Percentiles rank a stretch among this genome's conserved stretches.
phyloP scores from a whole-genome alignment of 306 rosid species.

The Glycine tomentella region DNA sequence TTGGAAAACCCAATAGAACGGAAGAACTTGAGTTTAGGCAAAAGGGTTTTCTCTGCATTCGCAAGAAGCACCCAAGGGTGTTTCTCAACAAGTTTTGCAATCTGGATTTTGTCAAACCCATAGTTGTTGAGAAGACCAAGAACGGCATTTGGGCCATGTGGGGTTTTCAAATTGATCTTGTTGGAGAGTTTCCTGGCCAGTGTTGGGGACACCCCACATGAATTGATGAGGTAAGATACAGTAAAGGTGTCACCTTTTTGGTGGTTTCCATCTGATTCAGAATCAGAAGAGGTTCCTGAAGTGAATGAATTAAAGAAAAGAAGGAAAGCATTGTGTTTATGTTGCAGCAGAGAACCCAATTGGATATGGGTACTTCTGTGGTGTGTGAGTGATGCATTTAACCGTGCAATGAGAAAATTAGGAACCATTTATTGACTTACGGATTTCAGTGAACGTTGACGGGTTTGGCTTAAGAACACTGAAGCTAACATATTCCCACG shows the following conservation, averaged over 20 bases:
- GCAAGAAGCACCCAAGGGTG: slow-evolving; percentile 23
- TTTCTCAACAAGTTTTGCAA: slow-evolving; percentile 28
- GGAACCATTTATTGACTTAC: not conserved
- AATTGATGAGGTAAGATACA: slow-evolving; percentile 46
- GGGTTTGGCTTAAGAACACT: not conserved
- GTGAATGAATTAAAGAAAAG: not conserved
- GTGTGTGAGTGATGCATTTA: not conserved
- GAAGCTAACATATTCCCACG: not conserved
- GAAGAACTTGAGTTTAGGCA: slow-evolving; percentile 54
- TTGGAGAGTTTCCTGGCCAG: slow-evolving; percentile 38
- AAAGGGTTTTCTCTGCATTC: slow-evolving; percentile 39
- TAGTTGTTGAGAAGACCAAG: slow-evolving; percentile 41
- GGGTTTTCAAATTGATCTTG: not conserved
- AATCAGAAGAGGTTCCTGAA: not conserved
- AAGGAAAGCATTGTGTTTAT: not conserved
- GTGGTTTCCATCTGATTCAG: not conserved
- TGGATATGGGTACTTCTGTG: not conserved
- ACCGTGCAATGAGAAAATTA: not conserved
- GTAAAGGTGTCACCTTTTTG: slow-evolving; percentile 32
- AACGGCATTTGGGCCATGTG: slow-evolving; percentile 42
- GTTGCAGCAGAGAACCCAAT: slow-evolving; percentile 12
- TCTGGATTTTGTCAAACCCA: slow-evolving; percentile 47
- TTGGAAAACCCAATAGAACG: slow-evolving; percentile 48
- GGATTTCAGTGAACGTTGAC: too few relatives aligned
- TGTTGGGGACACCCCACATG: slow-evolving; percentile 52